These are phyloP conservation scores for Bipolaris bicolor DNA, from an alignment of 2,329 filamentous ascomycete genomes.

Conservation along the genomic window DNA sequence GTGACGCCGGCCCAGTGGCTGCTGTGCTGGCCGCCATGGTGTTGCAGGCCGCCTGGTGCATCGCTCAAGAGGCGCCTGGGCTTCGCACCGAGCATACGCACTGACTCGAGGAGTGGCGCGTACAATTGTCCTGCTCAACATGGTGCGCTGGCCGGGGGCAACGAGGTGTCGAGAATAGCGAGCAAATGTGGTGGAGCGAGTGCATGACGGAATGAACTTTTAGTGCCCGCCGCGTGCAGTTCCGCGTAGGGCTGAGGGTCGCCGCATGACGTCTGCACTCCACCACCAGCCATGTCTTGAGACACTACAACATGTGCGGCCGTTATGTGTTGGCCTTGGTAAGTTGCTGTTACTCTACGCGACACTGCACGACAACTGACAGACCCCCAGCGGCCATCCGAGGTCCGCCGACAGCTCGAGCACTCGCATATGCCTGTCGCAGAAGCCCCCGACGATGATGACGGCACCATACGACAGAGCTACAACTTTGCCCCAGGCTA, in stretches of 20 bases:
- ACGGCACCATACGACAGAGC: constrained; percentile 68
- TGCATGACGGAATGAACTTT: constrained; percentile 35
- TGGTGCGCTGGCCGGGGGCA: constrained; percentile 29
- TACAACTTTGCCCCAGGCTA: constrained; percentile 95
- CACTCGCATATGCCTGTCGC: constrained; percentile 75
- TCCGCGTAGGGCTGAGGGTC: constrained; percentile 38
- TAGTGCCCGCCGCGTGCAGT: constrained; percentile 32
- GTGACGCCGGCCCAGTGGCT: constrained; percentile 37
- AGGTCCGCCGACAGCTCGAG: constrained; percentile 75
- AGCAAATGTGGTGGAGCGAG: constrained; percentile 23
- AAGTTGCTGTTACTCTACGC: constrained; percentile 33
- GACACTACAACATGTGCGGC: constrained; percentile 65
- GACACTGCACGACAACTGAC: constrained; percentile 17
- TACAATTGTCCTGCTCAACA: constrained; percentile 48
- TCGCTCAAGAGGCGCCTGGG: constrained; percentile 24
- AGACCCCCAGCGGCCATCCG: constrained; percentile 69
- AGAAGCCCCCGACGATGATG: constrained; percentile 72
- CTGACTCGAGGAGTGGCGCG: constrained; percentile 32
- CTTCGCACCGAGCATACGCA: constrained; percentile 34
- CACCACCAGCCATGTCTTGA: constrained; percentile 22
- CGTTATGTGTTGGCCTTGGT: constrained; percentile 69
- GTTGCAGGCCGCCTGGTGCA: constrained; percentile 29
- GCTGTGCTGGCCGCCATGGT: constrained; percentile 35
- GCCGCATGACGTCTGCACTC: constrained; percentile 45
- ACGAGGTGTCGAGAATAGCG: constrained; percentile 20